These are phyloP conservation scores for Cercophora sp. DNA, from an alignment of 495 filamentous ascomycete species.

Conservation along the genomic window DNA sequence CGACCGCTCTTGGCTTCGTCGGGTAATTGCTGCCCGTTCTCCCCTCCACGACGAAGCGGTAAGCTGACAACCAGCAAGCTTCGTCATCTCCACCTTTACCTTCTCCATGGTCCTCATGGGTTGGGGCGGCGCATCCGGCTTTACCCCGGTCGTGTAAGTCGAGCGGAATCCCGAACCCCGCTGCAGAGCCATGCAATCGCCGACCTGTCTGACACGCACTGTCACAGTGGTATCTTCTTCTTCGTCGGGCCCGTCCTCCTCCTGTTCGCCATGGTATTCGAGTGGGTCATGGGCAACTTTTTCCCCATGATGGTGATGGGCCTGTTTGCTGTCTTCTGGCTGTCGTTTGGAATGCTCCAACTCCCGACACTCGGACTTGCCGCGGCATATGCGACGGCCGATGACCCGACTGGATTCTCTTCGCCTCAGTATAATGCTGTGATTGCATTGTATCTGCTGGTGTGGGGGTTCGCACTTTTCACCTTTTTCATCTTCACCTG, in stretches of 20 bases:
- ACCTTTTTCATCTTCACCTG: slow-evolving; percentile 54
- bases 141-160: slow-evolving; percentile 48
- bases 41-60: too few species aligned
- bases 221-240: slow-evolving; percentile 55
- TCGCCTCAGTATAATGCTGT: slow-evolving; percentile 47
- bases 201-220: too few species aligned
- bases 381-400: slow-evolving; percentile 41
- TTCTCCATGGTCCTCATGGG: slow-evolving; percentile 50
- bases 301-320: slow-evolving; percentile 56
- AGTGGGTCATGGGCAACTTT: slow-evolving; percentile 53
- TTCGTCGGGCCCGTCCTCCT: slow-evolving; percentile 50
- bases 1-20: slow-evolving; percentile 52
- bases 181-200: not conserved
- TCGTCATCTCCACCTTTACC: slow-evolving; percentile 48
- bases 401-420: slow-evolving; percentile 39
- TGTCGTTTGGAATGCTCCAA: slow-evolving; percentile 51
- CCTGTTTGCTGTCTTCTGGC: slow-evolving; percentile 54
- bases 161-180: slow-evolving; percentile 1
- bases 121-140: slow-evolving; percentile 47
- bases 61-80: too few species aligned
- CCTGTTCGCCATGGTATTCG: slow-evolving; percentile 44
- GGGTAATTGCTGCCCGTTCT: too few species aligned
- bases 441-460: slow-evolving; percentile 48
- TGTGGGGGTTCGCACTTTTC: slow-evolving; percentile 55
- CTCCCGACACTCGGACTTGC: slow-evolving; percentile 49